Conservation (phyloP, 257 asterid species). For the Leonotis leonurus region DNA sequence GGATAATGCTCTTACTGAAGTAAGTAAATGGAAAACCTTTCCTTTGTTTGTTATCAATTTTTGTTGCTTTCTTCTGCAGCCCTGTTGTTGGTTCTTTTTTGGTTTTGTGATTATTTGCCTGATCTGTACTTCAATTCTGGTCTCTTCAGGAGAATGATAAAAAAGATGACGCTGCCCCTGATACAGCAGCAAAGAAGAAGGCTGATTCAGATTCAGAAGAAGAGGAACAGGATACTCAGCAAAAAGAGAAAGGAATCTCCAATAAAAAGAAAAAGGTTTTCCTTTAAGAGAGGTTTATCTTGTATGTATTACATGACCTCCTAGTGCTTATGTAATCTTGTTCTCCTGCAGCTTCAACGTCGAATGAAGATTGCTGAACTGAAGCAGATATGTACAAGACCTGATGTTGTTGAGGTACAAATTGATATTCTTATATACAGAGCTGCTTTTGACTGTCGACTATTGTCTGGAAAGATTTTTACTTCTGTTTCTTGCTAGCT, state of each 20-base stretch:
- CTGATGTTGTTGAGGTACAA: constrained; percentile 94
- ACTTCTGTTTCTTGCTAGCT: not conserved
- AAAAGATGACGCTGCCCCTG: constrained; percentile 52
- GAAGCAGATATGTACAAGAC: constrained; percentile 67
- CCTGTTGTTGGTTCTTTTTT: not conserved
- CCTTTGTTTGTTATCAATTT: not conserved
- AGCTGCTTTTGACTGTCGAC: too few relatives aligned
- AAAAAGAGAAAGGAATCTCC: constrained; percentile 73
- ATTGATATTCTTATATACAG: not conserved
- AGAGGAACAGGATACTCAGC: constrained; percentile 71
- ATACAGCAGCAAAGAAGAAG: constrained; percentile 56
- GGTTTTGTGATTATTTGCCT: not conserved
- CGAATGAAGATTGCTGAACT: constrained; percentile 93
- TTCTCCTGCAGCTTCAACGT: constrained; percentile 61
- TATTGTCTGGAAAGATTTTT: not conserved
- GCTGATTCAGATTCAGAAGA: constrained; percentile 82
- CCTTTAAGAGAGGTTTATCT: not conserved
- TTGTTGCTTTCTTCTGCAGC: not conserved
- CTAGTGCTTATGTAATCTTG: constrained; percentile 11
- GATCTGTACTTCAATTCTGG: not conserved
- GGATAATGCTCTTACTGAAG: constrained; percentile 54
- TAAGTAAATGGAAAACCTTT: constrained; percentile 21
- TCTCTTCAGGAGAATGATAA: constrained; percentile 53
- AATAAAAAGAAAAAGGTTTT: constrained; percentile 92
- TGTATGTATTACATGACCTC: not conserved